Conservation (phyloP, 306 rosid species). For the Arachis hypogaea region DNA sequence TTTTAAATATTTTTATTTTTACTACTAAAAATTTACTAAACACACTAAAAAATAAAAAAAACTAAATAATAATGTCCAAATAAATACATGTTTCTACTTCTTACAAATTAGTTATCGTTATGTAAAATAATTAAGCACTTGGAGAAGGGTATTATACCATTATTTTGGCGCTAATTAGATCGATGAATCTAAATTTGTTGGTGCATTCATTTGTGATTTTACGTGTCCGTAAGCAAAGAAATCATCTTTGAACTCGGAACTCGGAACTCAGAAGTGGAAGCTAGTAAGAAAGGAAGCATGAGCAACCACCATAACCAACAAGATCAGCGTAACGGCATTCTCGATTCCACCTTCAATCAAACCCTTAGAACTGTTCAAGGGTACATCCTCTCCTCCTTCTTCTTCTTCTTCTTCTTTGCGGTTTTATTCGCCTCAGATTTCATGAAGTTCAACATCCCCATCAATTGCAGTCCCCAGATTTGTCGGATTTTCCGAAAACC, state of each 20-base stretch:
- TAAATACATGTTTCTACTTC: too few species aligned
- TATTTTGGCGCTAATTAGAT: conserved; percentile 14
- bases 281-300: conserved; percentile 2
- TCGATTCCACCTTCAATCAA: conserved; percentile 78
- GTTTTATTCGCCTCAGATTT: conserved; percentile 25
- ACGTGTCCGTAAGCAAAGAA: not conserved
- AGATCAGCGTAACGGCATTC: conserved; percentile 44
- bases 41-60: too few species aligned
- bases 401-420: not conserved
- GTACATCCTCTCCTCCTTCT: conserved; percentile 32
- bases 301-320: conserved; percentile 25
- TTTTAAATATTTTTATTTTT: too few species aligned
- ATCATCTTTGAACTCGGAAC: not conserved
- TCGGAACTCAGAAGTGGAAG: not conserved
- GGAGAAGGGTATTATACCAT: too few species aligned
- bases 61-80: too few species aligned
- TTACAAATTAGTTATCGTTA: too few species aligned
- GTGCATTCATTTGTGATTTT: not conserved
- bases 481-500: not conserved
- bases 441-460: not conserved
- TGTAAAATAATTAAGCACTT: too few species aligned
- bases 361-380: conserved; percentile 91
- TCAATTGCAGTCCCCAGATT: not conserved
- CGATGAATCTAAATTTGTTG: not conserved
- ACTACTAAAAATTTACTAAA: too few species aligned